These are phyloP conservation scores for Neurospora africana DNA, from an alignment of 495 filamentous ascomycete species.

Conservation along the genomic window DNA sequence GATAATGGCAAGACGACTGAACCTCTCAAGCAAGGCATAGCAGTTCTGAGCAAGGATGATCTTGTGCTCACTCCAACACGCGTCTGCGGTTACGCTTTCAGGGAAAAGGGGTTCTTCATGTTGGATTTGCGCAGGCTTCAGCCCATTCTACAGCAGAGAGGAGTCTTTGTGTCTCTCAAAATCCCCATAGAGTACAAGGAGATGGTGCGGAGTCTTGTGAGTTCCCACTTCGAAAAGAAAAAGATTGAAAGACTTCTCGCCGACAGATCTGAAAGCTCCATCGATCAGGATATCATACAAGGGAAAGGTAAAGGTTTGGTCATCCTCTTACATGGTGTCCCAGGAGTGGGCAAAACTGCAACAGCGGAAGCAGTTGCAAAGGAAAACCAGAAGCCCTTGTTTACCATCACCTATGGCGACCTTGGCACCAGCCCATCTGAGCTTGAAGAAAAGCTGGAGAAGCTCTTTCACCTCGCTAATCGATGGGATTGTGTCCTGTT, in stretches of 20 bases:
- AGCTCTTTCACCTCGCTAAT: conserved; percentile 28
- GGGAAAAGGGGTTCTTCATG: conserved; percentile 27
- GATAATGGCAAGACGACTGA: too few relatives aligned
- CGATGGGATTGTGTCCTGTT: conserved; percentile 43
- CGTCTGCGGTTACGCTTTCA: conserved; percentile 29
- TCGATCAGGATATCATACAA: conserved; percentile 2
- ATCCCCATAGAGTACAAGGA: conserved; percentile 42
- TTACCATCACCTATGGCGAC: conserved; percentile 6
- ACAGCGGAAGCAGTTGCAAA: conserved; percentile 7
- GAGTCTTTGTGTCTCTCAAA: conserved; percentile 43
- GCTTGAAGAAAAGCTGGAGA: conserved; percentile 33
- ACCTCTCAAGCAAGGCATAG: background rate
- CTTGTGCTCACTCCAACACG: conserved; percentile 28
- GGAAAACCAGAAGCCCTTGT: background rate
- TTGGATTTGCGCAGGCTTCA: conserved; percentile 28
- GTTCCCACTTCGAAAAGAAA: conserved; percentile 29
- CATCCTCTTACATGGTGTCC: conserved; percentile 5
- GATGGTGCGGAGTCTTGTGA: conserved; percentile 41
- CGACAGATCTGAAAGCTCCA: background rate
- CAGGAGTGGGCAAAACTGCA: conserved; percentile 7
- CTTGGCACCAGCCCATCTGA: conserved; percentile 15
- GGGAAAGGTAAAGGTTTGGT: conserved; percentile 7
- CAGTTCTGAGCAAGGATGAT: conserved; percentile 21
- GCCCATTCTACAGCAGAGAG: conserved; percentile 20
- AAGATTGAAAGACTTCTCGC: conserved; percentile 16